Evolutionary conservation across 2,329 filamentous ascomycete species (phyloP).

Genomic region (Colletotrichum melonis): DNA sequence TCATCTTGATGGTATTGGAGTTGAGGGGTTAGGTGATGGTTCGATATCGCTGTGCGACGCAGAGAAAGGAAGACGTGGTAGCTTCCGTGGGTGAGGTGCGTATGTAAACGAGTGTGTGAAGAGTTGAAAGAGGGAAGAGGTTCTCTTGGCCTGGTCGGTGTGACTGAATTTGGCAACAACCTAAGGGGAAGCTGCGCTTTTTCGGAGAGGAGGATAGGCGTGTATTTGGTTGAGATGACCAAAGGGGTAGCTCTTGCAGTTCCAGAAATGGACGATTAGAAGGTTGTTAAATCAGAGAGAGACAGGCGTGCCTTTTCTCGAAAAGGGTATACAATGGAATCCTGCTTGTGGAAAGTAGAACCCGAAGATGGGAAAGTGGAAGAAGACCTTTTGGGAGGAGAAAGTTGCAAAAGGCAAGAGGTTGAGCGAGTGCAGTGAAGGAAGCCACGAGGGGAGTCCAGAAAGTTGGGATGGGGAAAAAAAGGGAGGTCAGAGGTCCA

Average conservation of each 20-base stretch:
- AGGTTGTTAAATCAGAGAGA: background rate
- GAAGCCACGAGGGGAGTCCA: conserved; percentile 9
- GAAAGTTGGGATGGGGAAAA: background rate
- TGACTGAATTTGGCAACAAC: background rate
- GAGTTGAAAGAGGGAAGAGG: conserved; percentile 13
- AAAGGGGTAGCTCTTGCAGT: background rate
- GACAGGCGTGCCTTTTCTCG: conserved; percentile 14
- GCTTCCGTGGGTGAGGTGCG: conserved; percentile 18
- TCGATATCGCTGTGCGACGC: background rate
- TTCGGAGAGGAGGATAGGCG: background rate
- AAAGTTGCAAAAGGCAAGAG: conserved; percentile 19
- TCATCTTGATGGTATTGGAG: conserved; percentile 31
- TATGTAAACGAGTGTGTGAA: conserved; percentile 31
- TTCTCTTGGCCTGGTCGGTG: background rate
- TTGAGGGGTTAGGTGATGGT: background rate
- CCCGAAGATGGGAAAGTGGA: conserved; percentile 8
- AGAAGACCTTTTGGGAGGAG: conserved; percentile 11
- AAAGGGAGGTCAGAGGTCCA: background rate
- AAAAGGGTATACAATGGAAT: conserved; percentile 4
- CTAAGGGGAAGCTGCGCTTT: background rate
- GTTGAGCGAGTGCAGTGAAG: conserved; percentile 25
- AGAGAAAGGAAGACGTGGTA: conserved; percentile 3
- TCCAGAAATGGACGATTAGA: conserved; percentile 14
- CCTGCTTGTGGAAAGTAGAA: background rate
- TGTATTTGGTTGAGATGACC: background rate